A percentile compares a stretch with the other conserved stretches of the same genome.
phyloP scores from a whole-genome alignment of 768 basidiomycete genomes.

The Hericium coralloides region DNA sequence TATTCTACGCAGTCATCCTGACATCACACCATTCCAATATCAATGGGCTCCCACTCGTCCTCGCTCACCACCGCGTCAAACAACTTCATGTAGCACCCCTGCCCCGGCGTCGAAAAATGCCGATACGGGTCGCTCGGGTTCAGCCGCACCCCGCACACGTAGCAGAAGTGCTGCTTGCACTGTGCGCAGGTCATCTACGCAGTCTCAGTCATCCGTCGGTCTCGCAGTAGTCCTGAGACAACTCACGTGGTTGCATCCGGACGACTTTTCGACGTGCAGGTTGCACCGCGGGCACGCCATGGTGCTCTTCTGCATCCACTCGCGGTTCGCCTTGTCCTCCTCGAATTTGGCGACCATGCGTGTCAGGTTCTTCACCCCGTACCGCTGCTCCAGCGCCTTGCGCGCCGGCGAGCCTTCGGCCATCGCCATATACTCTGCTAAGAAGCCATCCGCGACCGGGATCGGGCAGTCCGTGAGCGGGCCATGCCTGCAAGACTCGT shows the following conservation, averaged over 20 bases:
- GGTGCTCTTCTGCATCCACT: slow-evolving; percentile 65
- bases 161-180: slow-evolving; percentile 76
- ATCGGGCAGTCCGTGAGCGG: slow-evolving; percentile 64
- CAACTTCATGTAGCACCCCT: slow-evolving; percentile 51
- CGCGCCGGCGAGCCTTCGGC: slow-evolving; percentile 44
- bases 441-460: slow-evolving; percentile 53
- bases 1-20: slow-evolving; percentile 1
- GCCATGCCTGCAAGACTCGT: slow-evolving; percentile 59
- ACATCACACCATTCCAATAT: slow-evolving; percentile 12
- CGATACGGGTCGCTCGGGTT: slow-evolving; percentile 43
- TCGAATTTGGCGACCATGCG: slow-evolving; percentile 53
- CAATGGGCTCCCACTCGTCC: slow-evolving; percentile 39
- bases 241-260: slow-evolving; percentile 82
- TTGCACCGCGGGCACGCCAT: slow-evolving; percentile 67
- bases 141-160: slow-evolving; percentile 59
- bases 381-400: slow-evolving; percentile 45
- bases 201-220: neutral
- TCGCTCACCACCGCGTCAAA: slow-evolving; percentile 43
- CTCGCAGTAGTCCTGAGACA: neutral
- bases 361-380: slow-evolving; percentile 52
- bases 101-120: slow-evolving; percentile 54
- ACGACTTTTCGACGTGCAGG: slow-evolving; percentile 63
- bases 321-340: slow-evolving; percentile 67
- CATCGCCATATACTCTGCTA: slow-evolving; percentile 56
- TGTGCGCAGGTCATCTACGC: slow-evolving; percentile 70